Conservation (phyloP, 2,329 filamentous ascomycete species). For the Myriosclerotinia curreyana region DNA sequence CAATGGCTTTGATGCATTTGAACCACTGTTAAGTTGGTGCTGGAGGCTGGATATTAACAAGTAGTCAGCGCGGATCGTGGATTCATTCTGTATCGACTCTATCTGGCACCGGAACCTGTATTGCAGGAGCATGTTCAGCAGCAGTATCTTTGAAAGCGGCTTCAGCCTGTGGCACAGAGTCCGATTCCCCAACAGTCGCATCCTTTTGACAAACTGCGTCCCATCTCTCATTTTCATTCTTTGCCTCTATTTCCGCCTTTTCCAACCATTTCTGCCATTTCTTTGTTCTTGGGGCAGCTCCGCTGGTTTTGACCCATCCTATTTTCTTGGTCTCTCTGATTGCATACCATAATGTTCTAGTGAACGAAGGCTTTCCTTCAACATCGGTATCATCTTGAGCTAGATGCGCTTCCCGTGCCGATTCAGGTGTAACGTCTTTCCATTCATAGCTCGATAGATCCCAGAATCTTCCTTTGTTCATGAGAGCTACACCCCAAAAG, state of each 20-base stretch:
- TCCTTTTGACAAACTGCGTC: constrained; percentile 50
- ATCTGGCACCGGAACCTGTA: constrained; percentile 29
- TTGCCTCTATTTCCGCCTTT: constrained; percentile 47
- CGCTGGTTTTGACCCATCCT: constrained; percentile 52
- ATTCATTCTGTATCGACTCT: constrained; percentile 7
- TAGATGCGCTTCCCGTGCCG: constrained; percentile 42
- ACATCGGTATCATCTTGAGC: constrained; percentile 39
- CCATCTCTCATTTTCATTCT: constrained; percentile 42
- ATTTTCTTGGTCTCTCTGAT: constrained; percentile 53
- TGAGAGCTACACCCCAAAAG: constrained; percentile 49
- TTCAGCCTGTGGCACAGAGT: constrained; percentile 21
- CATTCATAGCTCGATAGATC: constrained; percentile 53
- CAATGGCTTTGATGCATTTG: background rate
- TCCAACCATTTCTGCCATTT: constrained; percentile 54
- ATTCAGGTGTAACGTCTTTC: constrained; percentile 43
- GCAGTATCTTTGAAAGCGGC: constrained; percentile 26
- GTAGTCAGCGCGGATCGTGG: background rate
- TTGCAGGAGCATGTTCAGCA: constrained; percentile 34
- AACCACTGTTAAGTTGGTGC: background rate
- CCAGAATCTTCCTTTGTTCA: constrained; percentile 51
- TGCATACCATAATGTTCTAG: constrained; percentile 56
- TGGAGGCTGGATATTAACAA: background rate
- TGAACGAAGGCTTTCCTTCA: constrained; percentile 50
- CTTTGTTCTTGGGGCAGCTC: constrained; percentile 51
- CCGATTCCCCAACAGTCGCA: constrained; percentile 43